phyloP scores from a whole-genome alignment of 345 rosid genomes.

The Lenwebbia sp. region DNA sequence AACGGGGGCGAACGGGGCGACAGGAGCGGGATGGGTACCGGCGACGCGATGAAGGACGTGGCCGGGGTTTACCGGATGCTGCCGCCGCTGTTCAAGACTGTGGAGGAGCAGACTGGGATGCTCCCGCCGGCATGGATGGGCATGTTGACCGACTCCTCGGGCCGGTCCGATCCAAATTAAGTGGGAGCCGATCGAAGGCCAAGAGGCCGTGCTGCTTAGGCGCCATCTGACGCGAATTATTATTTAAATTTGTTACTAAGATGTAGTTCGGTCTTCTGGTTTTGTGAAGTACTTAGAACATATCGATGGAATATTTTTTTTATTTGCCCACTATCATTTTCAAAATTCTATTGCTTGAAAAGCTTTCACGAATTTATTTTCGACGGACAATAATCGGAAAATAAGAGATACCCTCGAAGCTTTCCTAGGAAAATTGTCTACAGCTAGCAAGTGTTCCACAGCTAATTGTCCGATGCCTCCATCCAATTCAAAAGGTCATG shows the following conservation, averaged over 20 bases:
- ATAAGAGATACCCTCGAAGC: not conserved
- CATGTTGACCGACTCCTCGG: slow-evolving; percentile 3
- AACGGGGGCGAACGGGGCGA: slow-evolving; percentile 13
- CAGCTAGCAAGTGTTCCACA: not conserved
- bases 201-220: not conserved
- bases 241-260: not conserved
- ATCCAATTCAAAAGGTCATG: not conserved
- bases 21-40: not conserved
- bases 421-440: not conserved
- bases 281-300: not conserved
- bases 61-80: slow-evolving; percentile 61
- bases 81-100: slow-evolving; percentile 68
- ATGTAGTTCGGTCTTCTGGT: fast-evolving
- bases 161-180: not conserved
- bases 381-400: not conserved
- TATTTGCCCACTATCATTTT: not conserved
- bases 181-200: not conserved
- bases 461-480: not conserved
- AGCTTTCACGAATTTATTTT: not conserved
- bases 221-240: fast-evolving
- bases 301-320: not conserved
- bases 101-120: slow-evolving; percentile 78
- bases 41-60: slow-evolving; percentile 43
- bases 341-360: not conserved
- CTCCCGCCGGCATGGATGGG: slow-evolving; percentile 65